Evolutionary conservation across 2,329 filamentous ascomycete species (phyloP).

Genomic region (Dothideomycetidae sp.): DNA sequence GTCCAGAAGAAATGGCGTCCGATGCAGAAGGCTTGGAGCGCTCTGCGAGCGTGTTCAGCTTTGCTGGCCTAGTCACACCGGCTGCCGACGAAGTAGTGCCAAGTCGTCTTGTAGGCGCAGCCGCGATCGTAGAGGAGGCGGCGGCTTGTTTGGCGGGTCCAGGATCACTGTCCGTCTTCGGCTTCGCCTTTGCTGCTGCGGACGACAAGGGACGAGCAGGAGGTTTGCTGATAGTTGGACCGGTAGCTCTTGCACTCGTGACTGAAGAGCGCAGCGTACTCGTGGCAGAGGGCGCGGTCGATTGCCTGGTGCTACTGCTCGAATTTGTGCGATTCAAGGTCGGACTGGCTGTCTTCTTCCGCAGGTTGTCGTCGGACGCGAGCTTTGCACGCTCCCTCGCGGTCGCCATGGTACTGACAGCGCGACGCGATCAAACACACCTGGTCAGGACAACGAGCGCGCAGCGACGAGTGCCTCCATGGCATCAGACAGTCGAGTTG

Average conservation of each 20-base stretch:
- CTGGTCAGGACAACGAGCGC: too few species aligned
- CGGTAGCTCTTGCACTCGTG: constrained; percentile 1
- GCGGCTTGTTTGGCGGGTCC: constrained; percentile 1
- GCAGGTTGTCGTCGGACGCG: constrained; percentile 6
- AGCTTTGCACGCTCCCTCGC: constrained; percentile 8
- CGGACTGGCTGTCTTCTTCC: constrained; percentile 8
- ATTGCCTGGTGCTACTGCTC: background rate
- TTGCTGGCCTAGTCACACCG: constrained; percentile 1
- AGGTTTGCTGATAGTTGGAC: constrained; percentile 7
- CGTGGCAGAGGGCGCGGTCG: background rate
- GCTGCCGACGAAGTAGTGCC: constrained; percentile 1
- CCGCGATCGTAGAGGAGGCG: background rate
- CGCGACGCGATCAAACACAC: too few species aligned
- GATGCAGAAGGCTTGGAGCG: background rate
- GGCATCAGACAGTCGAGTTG: too few species aligned
- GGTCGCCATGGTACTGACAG: constrained; percentile 4
- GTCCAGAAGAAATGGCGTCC: background rate
- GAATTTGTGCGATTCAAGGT: constrained; percentile 2
- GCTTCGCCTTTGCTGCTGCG: constrained; percentile 3
- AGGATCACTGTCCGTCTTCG: constrained; percentile 4
- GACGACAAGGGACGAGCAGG: constrained; percentile 5
- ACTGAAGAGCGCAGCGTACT: background rate
- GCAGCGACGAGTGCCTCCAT: too few species aligned
- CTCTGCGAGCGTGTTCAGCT: background rate
- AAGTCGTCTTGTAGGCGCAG: constrained; percentile 1